Evolutionary conservation across 768 basidiomycete genomes (phyloP), one percentile per base, ranked within the genome.

Genomic region (Tephrocybe sp.): DNA sequence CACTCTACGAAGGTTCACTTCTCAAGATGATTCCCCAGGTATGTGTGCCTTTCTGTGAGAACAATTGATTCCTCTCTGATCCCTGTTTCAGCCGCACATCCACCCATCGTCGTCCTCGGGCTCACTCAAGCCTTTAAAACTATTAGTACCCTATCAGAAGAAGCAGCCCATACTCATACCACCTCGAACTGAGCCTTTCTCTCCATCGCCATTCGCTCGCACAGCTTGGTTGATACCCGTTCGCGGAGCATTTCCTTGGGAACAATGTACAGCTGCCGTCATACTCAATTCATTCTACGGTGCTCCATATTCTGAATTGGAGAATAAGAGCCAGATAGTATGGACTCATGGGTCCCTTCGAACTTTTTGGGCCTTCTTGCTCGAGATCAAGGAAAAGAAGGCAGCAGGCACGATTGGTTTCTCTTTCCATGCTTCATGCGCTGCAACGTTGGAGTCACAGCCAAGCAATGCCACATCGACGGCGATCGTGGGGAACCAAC

Each of bases 181-280:
- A 20, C 70, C 73, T 21, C 67, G 70, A 56, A 60, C 67, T 57
- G 42, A 28, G 9, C 25, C 24, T 15, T 47, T 53, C 34, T 42
- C 57, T 7, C 57, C 65, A 17, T 48, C 56, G 23, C 61, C 60
- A 23, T 74, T 72, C 56, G 58, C 70, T 43, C 77, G 81, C 43
- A 68, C 66, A 42, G 76, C 78, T 7, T 85, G 84, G 84, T 58
- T 84, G 14, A 71, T 85, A 32, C 84, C 84, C 34, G 62, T 85
- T 4, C 76, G 82, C 11, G 84, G 84, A 14, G 61, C 53, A 23
- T 56, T 77, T 36, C 80, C 80, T 32, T 85, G 79, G 78, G 63
- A 66, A 10, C 65, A 62, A 25, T 72, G 72, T 42, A 75, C 80
- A 9, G 55, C 64, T 37, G 82, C 75, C 8, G 62, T 67, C 12